phyloP scores from a whole-genome alignment of 2,329 filamentous ascomycete genomes.

The Neopestalotiopsis rosae region DNA sequence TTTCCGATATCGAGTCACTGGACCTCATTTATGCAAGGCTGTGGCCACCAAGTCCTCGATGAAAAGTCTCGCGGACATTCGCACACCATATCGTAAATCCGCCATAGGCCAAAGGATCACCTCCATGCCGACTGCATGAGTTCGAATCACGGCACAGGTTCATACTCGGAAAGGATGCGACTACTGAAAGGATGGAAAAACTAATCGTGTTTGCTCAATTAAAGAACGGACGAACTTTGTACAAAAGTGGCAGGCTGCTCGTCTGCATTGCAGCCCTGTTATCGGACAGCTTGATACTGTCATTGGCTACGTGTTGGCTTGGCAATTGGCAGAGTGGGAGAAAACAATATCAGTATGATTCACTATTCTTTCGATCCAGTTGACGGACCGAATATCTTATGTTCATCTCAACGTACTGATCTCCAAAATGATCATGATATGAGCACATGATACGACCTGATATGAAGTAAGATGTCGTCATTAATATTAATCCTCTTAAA shows the following conservation, averaged over 20 bases:
- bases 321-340: no score
- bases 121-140: neutral
- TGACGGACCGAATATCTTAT: no score
- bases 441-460: no score
- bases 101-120: neutral
- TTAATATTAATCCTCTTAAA: no score
- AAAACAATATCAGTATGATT: no score
- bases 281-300: neutral
- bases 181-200: neutral
- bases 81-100: neutral
- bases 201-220: neutral
- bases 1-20: neutral
- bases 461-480: no score
- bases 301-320: no score
- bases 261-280: neutral
- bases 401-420: no score
- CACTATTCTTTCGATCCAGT: no score
- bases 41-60: neutral
- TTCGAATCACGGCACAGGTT: neutral
- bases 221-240: neutral
- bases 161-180: neutral
- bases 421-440: no score
- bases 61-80: neutral
- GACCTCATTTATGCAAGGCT: conserved; percentile 3
- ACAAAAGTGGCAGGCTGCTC: neutral